Evolutionary conservation across 768 basidiomycete genomes (phyloP), one percentile per base, ranked within the genome.

Genomic region (Mycena filopes): DNA sequence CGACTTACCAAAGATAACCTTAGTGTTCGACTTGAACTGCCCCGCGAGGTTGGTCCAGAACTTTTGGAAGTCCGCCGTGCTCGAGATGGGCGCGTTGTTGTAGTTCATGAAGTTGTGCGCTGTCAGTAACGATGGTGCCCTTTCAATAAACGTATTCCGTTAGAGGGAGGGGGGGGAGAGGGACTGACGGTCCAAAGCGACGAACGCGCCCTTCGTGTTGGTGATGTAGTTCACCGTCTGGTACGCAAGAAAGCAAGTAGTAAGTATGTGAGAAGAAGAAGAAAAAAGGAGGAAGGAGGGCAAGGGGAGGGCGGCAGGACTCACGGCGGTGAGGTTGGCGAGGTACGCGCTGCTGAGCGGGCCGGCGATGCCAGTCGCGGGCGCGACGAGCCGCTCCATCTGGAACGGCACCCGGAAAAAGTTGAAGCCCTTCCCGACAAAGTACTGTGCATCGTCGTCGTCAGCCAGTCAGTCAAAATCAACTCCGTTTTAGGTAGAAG

Each of bases 51-150:
- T 86, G 66, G 76, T 81, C 88, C 88, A 88, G 81, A 82, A 85
- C 18, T 80, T 83, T 48, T 83, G 79, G 79, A 86, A 87, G 82
- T 79, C 74, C 41, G 81, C 74, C 38, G 81, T 82, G 77, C 79
- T 83, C 60, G 81, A 81, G 72, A 89, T 86, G 38, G 81, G 73
- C 25, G 77, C 78, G 55, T 81, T 80, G 70, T 87, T 86, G 80
- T 86, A 89, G 51, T 82, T 82, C 84, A 87, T 83, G 75, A 72
- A 89, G 77, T 87, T 88, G 78, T 88, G 88, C 49, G 86, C 84
- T 85, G n/a, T n/a, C n/a, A 43, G 55, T 18, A 10, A 43, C 16
- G 48, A n/a, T n/a, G n/a, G n/a, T n/a, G n/a, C n/a, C 36, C n/a
- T 12, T 54, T 50, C 21, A 55, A 29, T 66, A 41, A 67, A 60